Conservation (phyloP, 2,329 filamentous ascomycete genomes). For the Hypoxylon sp. region DNA sequence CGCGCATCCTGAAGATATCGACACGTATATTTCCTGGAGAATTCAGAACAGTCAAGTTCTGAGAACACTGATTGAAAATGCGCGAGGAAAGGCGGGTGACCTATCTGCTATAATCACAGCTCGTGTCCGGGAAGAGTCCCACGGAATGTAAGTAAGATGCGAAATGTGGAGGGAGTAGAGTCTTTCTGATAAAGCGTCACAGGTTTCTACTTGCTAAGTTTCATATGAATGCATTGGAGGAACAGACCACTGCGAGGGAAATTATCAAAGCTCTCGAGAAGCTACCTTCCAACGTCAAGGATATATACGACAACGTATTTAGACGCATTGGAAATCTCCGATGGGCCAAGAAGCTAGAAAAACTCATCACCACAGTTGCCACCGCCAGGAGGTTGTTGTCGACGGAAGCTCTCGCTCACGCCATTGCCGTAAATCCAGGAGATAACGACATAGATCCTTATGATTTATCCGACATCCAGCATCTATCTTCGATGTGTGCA, state of each 20-base stretch:
- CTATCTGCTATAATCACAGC: not conserved
- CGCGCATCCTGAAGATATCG: slow-evolving; percentile 14
- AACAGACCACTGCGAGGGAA: slow-evolving; percentile 15
- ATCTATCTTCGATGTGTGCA: slow-evolving; percentile 20
- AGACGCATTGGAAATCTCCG: slow-evolving; percentile 11
- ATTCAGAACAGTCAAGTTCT: slow-evolving; percentile 10
- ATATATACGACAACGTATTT: slow-evolving; percentile 14
- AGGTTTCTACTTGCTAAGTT: slow-evolving; percentile 11
- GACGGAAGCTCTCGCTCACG: slow-evolving; percentile 20
- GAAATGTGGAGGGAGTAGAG: not conserved
- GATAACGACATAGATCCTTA: slow-evolving; percentile 14
- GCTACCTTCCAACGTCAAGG: slow-evolving; percentile 6
- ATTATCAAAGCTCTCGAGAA: slow-evolving; percentile 14
- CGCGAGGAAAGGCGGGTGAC: slow-evolving; percentile 3
- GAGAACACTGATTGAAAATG: slow-evolving; percentile 7
- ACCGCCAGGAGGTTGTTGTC: slow-evolving; percentile 12
- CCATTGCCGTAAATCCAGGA: slow-evolving; percentile 10
- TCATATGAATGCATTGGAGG: slow-evolving; percentile 9
- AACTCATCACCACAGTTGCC: slow-evolving; percentile 16
- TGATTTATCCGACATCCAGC: slow-evolving; percentile 10
- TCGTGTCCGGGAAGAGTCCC: slow-evolving; percentile 4
- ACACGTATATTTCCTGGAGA: slow-evolving; percentile 13
- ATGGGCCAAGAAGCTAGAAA: slow-evolving; percentile 17
- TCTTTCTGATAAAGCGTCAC: not conserved
- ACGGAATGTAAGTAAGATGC: slow-evolving; percentile 3